These are phyloP conservation scores for Camellia japonica DNA, from an alignment of 148 eudicot species.

Conservation along the genomic window DNA sequence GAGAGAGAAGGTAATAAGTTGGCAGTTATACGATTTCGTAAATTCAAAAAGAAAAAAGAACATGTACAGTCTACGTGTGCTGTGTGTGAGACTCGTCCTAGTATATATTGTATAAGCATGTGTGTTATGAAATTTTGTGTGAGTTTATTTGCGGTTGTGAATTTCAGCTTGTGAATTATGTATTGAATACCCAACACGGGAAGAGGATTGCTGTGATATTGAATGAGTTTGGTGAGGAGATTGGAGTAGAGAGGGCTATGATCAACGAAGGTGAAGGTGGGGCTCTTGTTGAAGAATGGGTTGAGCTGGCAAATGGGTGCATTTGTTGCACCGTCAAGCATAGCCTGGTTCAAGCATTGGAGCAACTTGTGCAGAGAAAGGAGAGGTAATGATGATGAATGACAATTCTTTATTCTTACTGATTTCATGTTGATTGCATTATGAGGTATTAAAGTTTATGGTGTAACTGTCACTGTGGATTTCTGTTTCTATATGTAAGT, in stretches of 20 bases:
- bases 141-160: slow-evolving; percentile 1
- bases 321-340: slow-evolving; percentile 95
- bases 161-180: slow-evolving; percentile 75
- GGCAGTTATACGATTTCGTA: too few relatives aligned
- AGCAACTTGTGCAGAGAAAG: slow-evolving; percentile 83
- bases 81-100: too few relatives aligned
- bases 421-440: neutral
- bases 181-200: slow-evolving; percentile 77
- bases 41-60: too few relatives aligned
- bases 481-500: too few relatives aligned
- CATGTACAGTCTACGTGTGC: too few relatives aligned
- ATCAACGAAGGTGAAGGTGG: slow-evolving; percentile 89
- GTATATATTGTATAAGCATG: neutral
- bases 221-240: slow-evolving; percentile 95
- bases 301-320: slow-evolving; percentile 93
- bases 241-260: slow-evolving; percentile 97
- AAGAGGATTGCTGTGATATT: slow-evolving; percentile 91
- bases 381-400: slow-evolving; percentile 50
- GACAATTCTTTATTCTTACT: neutral
- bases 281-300: slow-evolving; percentile 91
- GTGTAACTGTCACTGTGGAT: neutral
- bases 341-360: slow-evolving; percentile 90
- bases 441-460: neutral
- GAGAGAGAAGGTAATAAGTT: too few relatives aligned
- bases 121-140: neutral